phyloP scores from a whole-genome alignment of 768 basidiomycete genomes.

The Mycena belliarum region DNA sequence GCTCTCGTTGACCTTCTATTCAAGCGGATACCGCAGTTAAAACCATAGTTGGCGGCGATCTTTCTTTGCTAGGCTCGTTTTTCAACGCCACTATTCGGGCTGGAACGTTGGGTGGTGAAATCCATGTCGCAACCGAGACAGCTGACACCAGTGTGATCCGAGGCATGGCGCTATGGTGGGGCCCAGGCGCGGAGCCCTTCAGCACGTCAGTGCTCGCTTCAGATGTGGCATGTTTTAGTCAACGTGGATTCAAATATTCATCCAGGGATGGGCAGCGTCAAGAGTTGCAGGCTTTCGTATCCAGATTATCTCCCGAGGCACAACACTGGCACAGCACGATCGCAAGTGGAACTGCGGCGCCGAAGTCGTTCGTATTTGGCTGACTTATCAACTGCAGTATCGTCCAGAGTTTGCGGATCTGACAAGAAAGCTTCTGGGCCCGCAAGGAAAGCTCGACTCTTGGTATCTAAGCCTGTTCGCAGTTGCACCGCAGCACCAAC shows the following conservation, averaged over 20 bases:
- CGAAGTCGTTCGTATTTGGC: neutral
- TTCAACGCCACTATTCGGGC: constrained; percentile 18
- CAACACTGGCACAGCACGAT: constrained; percentile 17
- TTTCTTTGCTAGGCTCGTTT: constrained; percentile 6
- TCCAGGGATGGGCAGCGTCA: constrained; percentile 3
- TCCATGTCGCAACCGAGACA: constrained; percentile 20
- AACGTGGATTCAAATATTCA: neutral
- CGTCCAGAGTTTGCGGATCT: constrained; percentile 13
- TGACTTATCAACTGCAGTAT: constrained; percentile 13
- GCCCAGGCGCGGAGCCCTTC: constrained; percentile 21
- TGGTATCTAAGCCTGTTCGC: constrained; percentile 21
- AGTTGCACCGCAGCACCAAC: constrained; percentile 15
- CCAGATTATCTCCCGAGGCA: constrained; percentile 8
- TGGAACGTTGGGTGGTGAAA: constrained; percentile 7
- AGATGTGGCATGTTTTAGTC: neutral
- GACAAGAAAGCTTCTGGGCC: constrained; percentile 20
- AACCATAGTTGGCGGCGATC: constrained; percentile 15
- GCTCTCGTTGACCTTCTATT: neutral
- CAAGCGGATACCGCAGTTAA: constrained; percentile 12
- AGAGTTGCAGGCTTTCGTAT: constrained; percentile 5
- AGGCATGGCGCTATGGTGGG: constrained; percentile 20
- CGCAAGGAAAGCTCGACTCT: constrained; percentile 16
- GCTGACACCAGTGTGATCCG: constrained; percentile 11
- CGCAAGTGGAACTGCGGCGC: constrained; percentile 3
- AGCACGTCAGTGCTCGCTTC: constrained; percentile 18